A percentile compares a stretch with the other conserved stretches of the same genome.
phyloP scores from a whole-genome alignment of 768 basidiomycete species.

The Lepiota brunneoincarnata region DNA sequence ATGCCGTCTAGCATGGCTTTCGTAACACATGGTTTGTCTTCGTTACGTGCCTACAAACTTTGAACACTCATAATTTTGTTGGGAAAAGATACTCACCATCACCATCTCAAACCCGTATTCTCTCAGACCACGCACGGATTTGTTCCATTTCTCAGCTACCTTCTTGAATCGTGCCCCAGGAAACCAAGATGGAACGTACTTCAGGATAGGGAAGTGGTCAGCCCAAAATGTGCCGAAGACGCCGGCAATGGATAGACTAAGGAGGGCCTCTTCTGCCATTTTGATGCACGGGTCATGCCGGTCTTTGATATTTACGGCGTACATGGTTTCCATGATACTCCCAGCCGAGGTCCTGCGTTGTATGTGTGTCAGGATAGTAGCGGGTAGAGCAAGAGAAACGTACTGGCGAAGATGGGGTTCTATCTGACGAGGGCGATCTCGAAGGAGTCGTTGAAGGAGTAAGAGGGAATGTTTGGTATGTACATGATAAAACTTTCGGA shows the following conservation, averaged over 20 bases:
- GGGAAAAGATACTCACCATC: too few species aligned
- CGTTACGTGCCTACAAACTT: neutral
- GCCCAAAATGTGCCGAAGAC: slow-evolving; percentile 28
- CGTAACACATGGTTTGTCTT: neutral
- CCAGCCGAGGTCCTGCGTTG: neutral
- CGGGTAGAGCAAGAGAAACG: neutral
- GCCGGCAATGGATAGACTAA: slow-evolving; percentile 23
- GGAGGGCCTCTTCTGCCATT: slow-evolving; percentile 25
- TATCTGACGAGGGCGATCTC: neutral
- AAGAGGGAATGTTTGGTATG: neutral
- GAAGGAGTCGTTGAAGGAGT: neutral
- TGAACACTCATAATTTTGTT: slow-evolving; percentile 15
- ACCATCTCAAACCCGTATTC: slow-evolving; percentile 17
- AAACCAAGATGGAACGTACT: slow-evolving; percentile 23
- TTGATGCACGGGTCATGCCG: slow-evolving; percentile 23
- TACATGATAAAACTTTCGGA: slow-evolving; percentile 37
- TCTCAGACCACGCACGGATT: slow-evolving; percentile 13
- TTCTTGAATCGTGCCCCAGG: slow-evolving; percentile 19
- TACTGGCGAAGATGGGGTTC: slow-evolving; percentile 1
- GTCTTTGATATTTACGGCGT: slow-evolving; percentile 38
- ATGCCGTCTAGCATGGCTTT: neutral
- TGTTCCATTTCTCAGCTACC: slow-evolving; percentile 11
- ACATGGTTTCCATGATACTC: slow-evolving; percentile 30
- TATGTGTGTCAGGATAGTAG: neutral
- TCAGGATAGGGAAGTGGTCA: slow-evolving; percentile 27